phyloP scores from a whole-genome alignment of 495 filamentous ascomycete species.

The Neurospora sp. region DNA sequence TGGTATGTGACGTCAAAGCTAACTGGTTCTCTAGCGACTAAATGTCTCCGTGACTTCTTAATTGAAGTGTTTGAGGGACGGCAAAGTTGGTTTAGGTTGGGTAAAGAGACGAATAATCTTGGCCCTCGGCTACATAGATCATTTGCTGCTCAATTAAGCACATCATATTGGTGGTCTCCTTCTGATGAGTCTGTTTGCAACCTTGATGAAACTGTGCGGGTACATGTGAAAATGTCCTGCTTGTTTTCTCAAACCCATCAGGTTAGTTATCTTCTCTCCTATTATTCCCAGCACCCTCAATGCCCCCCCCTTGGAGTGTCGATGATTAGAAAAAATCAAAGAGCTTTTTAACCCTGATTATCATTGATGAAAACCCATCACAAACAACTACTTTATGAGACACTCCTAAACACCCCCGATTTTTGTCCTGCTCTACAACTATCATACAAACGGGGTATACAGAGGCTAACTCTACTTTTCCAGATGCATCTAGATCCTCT shows the following conservation, averaged over 20 bases:
- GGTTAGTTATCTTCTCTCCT: constrained; percentile 32
- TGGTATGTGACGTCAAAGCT: constrained; percentile 1
- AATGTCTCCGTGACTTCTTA: constrained; percentile 15
- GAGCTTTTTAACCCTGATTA: constrained; percentile 49
- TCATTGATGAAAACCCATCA: constrained; percentile 39
- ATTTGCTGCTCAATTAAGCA: constrained; percentile 34
- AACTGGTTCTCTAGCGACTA: constrained; percentile 31
- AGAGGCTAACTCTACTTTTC: constrained; percentile 17
- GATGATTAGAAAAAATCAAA: constrained; percentile 42
- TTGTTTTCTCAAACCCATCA: constrained; percentile 10
- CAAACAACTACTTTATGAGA: constrained; percentile 33
- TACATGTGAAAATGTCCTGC: not conserved
- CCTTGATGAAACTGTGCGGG: not conserved
- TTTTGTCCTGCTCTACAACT: constrained; percentile 8
- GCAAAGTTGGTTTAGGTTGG: constrained; percentile 28
- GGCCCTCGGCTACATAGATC: constrained; percentile 34
- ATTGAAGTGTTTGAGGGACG: constrained; percentile 23
- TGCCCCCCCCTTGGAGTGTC: constrained; percentile 18
- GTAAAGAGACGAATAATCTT: constrained; percentile 23
- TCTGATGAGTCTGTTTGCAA: constrained; percentile 6
- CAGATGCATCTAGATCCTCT: not conserved
- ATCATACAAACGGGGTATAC: constrained; percentile 13
- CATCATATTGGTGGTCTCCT: constrained; percentile 18
- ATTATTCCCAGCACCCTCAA: not conserved
- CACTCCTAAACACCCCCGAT: constrained; percentile 13